These are phyloP conservation scores for Colletotrichum higginsianum DNA, from an alignment of 2,329 filamentous ascomycete species.

Conservation along the genomic window DNA sequence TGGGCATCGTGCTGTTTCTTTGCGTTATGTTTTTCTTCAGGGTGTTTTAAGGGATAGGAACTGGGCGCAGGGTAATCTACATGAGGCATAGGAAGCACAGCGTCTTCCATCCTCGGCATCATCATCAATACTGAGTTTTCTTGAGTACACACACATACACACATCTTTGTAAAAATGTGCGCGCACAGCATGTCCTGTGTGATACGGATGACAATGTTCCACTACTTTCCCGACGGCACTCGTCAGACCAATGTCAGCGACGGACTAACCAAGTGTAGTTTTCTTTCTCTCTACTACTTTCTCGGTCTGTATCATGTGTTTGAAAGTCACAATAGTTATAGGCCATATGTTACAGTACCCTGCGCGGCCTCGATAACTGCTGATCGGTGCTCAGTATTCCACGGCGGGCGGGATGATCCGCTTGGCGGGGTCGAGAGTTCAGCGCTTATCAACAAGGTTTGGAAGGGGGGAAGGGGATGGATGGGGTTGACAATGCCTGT, in stretches of 20 bases:
- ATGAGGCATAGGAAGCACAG: conserved; percentile 15
- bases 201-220: background rate
- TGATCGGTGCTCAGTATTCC: background rate
- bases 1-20: conserved; percentile 20
- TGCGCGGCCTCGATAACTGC: background rate
- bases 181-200: too few species aligned
- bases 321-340: too few species aligned
- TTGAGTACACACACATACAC: background rate
- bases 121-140: conserved; percentile 30
- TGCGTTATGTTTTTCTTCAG: conserved; percentile 6
- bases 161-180: too few species aligned
- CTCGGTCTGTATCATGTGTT: too few species aligned
- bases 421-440: conserved; percentile 29
- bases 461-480: background rate
- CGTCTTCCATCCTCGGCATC: conserved; percentile 22
- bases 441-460: conserved; percentile 23
- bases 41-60: conserved; percentile 27
- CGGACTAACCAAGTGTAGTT: background rate
- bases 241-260: background rate
- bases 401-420: conserved; percentile 24
- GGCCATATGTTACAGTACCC: background rate
- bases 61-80: conserved; percentile 38
- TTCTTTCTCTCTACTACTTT: too few species aligned
- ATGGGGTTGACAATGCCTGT: background rate
- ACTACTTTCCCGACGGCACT: background rate